Evolutionary conservation across 331 rosid species (phyloP).

Genomic region (Saraca asoca): DNA sequence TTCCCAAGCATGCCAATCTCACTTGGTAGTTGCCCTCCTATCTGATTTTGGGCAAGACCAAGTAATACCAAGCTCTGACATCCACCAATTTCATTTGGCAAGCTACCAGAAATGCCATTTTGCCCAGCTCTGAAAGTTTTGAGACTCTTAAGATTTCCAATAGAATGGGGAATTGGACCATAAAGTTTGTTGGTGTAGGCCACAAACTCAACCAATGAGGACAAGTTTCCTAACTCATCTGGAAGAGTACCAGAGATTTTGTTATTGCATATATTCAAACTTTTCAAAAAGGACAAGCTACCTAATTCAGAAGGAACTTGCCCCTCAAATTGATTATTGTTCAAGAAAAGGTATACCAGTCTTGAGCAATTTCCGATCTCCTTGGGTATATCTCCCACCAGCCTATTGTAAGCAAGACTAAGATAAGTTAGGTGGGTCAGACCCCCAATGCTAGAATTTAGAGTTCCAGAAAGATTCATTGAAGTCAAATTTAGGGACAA

Average conservation of each 20-base stretch:
- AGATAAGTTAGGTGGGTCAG: conserved; percentile 60
- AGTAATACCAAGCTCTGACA: conserved; percentile 66
- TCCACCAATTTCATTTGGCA: conserved; percentile 73
- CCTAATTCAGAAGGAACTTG: conserved; percentile 70
- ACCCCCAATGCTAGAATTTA: conserved; percentile 59
- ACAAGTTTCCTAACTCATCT: conserved; percentile 71
- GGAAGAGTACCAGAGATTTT: conserved; percentile 63
- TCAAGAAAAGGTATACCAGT: conserved; percentile 57
- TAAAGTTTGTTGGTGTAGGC: conserved; percentile 73
- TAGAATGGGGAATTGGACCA: conserved; percentile 70
- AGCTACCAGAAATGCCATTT: conserved; percentile 71
- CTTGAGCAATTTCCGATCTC: conserved; percentile 73
- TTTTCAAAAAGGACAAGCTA: conserved; percentile 52
- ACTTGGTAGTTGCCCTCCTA: conserved; percentile 73
- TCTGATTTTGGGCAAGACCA: conserved; percentile 84
- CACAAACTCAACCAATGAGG: conserved; percentile 68
- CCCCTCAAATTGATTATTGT: conserved; percentile 70
- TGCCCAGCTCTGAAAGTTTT: conserved; percentile 74
- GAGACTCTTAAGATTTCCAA: conserved; percentile 80
- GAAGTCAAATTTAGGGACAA: conserved; percentile 56
- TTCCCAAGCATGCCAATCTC: conserved; percentile 73
- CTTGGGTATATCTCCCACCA: conserved; percentile 64
- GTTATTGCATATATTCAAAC: conserved; percentile 78
- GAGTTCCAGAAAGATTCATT: conserved; percentile 67
- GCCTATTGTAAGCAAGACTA: conserved; percentile 54